These are phyloP conservation scores for Clitopilus hobsonii DNA, from an alignment of 768 basidiomycete species.

Conservation along the genomic window DNA sequence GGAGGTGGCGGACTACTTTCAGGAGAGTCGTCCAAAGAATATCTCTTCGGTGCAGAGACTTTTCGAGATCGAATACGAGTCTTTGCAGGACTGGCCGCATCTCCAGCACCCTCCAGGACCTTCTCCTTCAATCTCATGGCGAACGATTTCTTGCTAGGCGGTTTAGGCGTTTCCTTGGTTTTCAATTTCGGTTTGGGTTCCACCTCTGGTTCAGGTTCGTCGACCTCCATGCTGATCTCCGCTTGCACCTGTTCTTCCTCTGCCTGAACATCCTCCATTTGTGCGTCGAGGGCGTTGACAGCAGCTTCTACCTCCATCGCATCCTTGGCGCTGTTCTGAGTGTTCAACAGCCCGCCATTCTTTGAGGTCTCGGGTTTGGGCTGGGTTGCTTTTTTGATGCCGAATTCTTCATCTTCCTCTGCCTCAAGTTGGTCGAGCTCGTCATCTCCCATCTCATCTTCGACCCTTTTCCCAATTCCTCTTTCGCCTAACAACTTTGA, in stretches of 20 bases:
- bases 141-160: not conserved
- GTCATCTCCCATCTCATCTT: constrained; percentile 18
- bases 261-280: not conserved
- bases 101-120: not conserved
- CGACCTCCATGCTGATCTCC: not conserved
- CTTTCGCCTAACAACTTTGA: constrained; percentile 36
- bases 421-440: constrained; percentile 19
- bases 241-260: not conserved
- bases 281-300: not conserved
- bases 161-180: constrained; percentile 2
- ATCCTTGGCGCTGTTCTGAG: constrained; percentile 23
- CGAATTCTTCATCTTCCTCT: constrained; percentile 13
- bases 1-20: constrained; percentile 1
- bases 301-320: constrained; percentile 23
- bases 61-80: constrained; percentile 2
- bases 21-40: not conserved
- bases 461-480: constrained; percentile 27
- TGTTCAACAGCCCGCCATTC: constrained; percentile 17
- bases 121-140: constrained; percentile 7
- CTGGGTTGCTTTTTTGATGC: not conserved
- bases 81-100: constrained; percentile 3
- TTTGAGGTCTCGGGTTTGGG: too few species aligned
- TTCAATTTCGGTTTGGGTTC: not conserved
- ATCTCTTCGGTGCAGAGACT: not conserved
- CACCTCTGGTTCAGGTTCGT: constrained; percentile 6